Evolutionary conservation across 164 flowering plant species (phyloP).

Genomic region (Vitis cinerea): DNA sequence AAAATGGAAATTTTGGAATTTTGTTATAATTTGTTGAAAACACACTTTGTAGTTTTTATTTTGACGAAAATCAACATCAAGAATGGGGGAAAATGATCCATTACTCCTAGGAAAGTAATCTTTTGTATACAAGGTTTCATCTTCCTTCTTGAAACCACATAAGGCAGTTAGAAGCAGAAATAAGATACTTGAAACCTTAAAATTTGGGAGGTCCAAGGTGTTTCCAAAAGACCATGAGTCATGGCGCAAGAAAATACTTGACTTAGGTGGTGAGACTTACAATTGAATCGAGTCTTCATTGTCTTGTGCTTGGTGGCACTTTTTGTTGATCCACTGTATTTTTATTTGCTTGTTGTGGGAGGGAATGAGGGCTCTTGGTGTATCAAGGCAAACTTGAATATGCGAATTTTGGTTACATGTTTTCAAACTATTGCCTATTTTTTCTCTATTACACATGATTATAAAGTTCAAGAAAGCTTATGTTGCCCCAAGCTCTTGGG

Average conservation of each 20-base stretch:
- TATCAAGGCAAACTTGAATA: slow-evolving; percentile 52
- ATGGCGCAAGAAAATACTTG: slow-evolving; percentile 57
- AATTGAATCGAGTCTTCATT: slow-evolving; percentile 78
- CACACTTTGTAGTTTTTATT: slow-evolving; percentile 49
- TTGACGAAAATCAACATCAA: slow-evolving; percentile 42
- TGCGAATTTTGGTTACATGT: slow-evolving; percentile 62
- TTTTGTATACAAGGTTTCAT: slow-evolving; percentile 29
- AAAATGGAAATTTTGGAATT: not conserved
- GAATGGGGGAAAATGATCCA: slow-evolving; percentile 37
- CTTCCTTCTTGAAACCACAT: slow-evolving; percentile 35
- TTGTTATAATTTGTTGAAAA: no score
- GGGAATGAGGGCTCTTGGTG: slow-evolving; percentile 36
- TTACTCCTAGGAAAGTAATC: slow-evolving; percentile 30
- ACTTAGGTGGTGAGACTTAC: slow-evolving; percentile 76
- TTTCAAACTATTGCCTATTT: slow-evolving; percentile 67
- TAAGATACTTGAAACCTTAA: slow-evolving; percentile 28
- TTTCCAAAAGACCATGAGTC: slow-evolving; percentile 54
- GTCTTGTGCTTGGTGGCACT: slow-evolving; percentile 78
- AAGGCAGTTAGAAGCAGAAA: slow-evolving; percentile 17
- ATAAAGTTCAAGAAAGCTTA: slow-evolving; percentile 79
- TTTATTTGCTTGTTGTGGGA: slow-evolving; percentile 64
- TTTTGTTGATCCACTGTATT: slow-evolving; percentile 81
- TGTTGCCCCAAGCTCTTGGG: slow-evolving; percentile 70
- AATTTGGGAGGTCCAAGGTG: slow-evolving; percentile 39
- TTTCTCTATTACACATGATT: slow-evolving; percentile 57